Evolutionary conservation across 306 rosid species (phyloP).

Genomic region (Arachis hypogaea): DNA sequence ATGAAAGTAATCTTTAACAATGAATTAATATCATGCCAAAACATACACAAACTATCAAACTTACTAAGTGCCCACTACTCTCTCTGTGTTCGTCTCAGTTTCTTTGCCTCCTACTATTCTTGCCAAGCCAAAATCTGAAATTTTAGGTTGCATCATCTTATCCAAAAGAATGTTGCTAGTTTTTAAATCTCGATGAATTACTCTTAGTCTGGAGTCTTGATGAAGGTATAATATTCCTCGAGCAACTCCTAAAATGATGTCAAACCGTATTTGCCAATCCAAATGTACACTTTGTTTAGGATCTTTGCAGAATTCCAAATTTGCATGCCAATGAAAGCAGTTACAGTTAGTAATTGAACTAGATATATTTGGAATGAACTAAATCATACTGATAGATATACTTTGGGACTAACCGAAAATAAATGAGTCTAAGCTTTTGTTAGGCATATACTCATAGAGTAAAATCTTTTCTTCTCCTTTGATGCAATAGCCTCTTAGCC

Average conservation of each 20-base stretch:
- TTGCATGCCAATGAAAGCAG: neutral
- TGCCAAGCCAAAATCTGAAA: conserved; percentile 32
- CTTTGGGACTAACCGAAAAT: conserved; percentile 41
- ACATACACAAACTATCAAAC: neutral
- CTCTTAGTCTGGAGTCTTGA: conserved; percentile 19
- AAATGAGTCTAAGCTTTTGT: conserved; percentile 47
- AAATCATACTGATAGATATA: neutral
- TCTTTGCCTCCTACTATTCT: conserved; percentile 27
- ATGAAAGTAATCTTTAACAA: neutral
- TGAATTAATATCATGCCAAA: neutral
- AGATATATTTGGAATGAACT: neutral
- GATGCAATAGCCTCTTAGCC: conserved; percentile 49
- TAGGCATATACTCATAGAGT: conserved; percentile 46
- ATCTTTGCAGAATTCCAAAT: conserved; percentile 32
- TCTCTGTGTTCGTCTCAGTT: neutral
- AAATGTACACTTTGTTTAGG: conserved; percentile 21
- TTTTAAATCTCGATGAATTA: conserved; percentile 34
- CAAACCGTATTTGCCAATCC: conserved; percentile 48
- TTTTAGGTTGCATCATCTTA: conserved; percentile 27
- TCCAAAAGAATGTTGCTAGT: conserved; percentile 32
- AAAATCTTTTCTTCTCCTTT: conserved; percentile 46
- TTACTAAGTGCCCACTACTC: conserved; percentile 7
- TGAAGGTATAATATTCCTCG: conserved; percentile 35
- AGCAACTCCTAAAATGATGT: conserved; percentile 47
- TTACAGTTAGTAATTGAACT: neutral